Evolutionary conservation across 1,284 basidiomycete species (phyloP).

Genomic region (Ceratobasidium sp.): DNA sequence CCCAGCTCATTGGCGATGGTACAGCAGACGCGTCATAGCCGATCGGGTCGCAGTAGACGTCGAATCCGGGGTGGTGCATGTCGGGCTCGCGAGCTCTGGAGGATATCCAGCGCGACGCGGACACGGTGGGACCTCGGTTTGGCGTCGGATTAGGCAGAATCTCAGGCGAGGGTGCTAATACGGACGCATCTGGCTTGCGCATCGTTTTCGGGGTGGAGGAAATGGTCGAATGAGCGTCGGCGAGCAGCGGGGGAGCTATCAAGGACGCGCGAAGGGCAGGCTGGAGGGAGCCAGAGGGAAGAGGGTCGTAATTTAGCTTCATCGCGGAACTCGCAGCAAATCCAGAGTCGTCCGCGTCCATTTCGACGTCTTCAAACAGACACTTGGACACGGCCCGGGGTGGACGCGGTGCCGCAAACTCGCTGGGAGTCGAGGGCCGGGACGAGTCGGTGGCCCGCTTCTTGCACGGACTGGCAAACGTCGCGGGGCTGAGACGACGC

Average conservation of each 20-base stretch:
- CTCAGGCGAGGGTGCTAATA: conserved; percentile 32
- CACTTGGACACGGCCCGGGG: conserved; percentile 29
- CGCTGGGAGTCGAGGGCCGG: conserved; percentile 27
- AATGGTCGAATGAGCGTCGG: not conserved
- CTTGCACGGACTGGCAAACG: conserved; percentile 37
- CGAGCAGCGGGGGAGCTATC: conserved; percentile 12
- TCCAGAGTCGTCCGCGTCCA: conserved; percentile 37
- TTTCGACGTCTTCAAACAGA: conserved; percentile 34
- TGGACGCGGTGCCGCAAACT: conserved; percentile 27
- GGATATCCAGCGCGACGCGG: conserved; percentile 5
- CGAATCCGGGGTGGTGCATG: conserved; percentile 34
- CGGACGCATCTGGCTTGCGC: conserved; percentile 13
- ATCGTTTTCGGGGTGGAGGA: conserved; percentile 20
- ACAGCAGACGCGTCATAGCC: conserved; percentile 21
- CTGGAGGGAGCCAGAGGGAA: not conserved
- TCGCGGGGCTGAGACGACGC: conserved; percentile 18
- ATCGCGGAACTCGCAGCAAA: conserved; percentile 30
- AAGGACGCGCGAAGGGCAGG: not conserved
- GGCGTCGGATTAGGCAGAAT: conserved; percentile 8
- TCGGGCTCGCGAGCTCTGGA: conserved; percentile 23
- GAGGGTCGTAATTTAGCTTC: conserved; percentile 28
- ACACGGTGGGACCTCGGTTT: conserved; percentile 7
- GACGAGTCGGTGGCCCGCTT: conserved; percentile 25
- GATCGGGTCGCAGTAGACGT: conserved; percentile 39
- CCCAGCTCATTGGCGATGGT: conserved; percentile 24